Percentiles rank a stretch among this genome's conserved stretches.
These are phyloP conservation scores for Stagonosporopsis vannaccii DNA, from an alignment of 2,329 filamentous ascomycete genomes.

Conservation along the genomic window DNA sequence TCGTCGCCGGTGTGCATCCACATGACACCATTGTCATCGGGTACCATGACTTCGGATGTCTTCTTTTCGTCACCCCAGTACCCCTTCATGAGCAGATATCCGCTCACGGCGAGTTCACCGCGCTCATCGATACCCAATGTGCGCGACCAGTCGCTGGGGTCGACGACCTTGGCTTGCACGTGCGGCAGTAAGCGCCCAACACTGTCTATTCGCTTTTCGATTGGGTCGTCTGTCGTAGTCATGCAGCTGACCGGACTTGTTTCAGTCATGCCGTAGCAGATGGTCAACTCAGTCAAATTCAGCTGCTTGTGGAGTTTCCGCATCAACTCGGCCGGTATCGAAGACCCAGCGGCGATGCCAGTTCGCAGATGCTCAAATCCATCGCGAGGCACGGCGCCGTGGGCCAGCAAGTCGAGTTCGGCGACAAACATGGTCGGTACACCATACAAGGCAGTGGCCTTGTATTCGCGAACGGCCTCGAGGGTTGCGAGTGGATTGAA, in stretches of 20 bases:
- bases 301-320: constrained; percentile 73
- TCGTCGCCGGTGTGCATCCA: constrained; percentile 97
- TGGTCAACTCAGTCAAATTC: constrained; percentile 83
- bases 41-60: constrained; percentile 73
- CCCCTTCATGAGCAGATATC: constrained; percentile 89
- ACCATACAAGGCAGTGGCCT: constrained; percentile 77
- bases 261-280: constrained; percentile 97
- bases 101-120: constrained; percentile 83
- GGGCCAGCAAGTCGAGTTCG: constrained; percentile 77
- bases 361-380: constrained; percentile 75
- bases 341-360: constrained; percentile 89
- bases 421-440: constrained; percentile 96
- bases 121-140: constrained; percentile 70
- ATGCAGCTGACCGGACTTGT: constrained; percentile 78
- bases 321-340: constrained; percentile 86
- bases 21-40: constrained; percentile 62
- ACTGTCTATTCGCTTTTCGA: constrained; percentile 74
- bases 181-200: constrained; percentile 88
- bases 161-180: constrained; percentile 78
- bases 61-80: constrained; percentile 80
- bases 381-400: constrained; percentile 49
- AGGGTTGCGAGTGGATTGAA: constrained; percentile 82
- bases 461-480: constrained; percentile 67
- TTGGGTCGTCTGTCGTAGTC: constrained; percentile 79
- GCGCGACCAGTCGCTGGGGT: constrained; percentile 65